These are phyloP conservation scores for Sclerotinia nivalis DNA, from an alignment of 2,329 filamentous ascomycete species.

Conservation along the genomic window DNA sequence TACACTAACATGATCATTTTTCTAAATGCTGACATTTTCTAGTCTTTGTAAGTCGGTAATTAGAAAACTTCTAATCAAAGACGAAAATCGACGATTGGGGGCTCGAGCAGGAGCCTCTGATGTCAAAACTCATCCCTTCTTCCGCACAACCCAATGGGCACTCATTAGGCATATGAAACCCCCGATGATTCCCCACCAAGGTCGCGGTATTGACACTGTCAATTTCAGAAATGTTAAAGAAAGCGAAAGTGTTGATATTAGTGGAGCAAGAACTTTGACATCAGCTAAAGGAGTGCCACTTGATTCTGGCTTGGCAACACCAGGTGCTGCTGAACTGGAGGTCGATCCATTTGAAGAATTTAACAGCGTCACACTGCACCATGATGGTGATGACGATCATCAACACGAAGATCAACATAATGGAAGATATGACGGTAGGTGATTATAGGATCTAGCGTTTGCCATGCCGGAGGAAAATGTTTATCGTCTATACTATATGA, in stretches of 20 bases:
- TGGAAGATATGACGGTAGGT: conserved; percentile 36
- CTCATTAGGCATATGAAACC: conserved; percentile 97
- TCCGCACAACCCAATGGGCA: conserved; percentile 94
- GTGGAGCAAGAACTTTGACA: conserved; percentile 51
- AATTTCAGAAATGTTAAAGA: conserved; percentile 99
- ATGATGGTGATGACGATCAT: conserved; percentile 76
- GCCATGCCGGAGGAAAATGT: not conserved
- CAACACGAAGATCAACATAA: conserved; percentile 38
- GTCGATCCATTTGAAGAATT: conserved; percentile 97
- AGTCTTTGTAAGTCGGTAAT: conserved; percentile 97
- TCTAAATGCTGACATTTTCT: conserved; percentile 40
- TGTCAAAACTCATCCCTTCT: conserved; percentile 95
- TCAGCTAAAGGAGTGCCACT: conserved; percentile 76
- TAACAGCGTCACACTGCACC: conserved; percentile 95
- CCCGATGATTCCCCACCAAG: conserved; percentile 90
- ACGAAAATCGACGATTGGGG: conserved; percentile 89
- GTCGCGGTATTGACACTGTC: conserved; percentile 85
- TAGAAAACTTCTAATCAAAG: conserved; percentile 95
- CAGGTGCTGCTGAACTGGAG: conserved; percentile 64
- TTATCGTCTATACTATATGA: conserved; percentile 3
- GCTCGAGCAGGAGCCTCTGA: conserved; percentile 94
- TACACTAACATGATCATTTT: conserved; percentile 2
- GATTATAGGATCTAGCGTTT: not conserved
- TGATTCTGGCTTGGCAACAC: conserved; percentile 82
- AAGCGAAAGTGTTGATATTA: conserved; percentile 88